Conservation (phyloP, 441 rosid genomes). For the Gossypium aridum region DNA sequence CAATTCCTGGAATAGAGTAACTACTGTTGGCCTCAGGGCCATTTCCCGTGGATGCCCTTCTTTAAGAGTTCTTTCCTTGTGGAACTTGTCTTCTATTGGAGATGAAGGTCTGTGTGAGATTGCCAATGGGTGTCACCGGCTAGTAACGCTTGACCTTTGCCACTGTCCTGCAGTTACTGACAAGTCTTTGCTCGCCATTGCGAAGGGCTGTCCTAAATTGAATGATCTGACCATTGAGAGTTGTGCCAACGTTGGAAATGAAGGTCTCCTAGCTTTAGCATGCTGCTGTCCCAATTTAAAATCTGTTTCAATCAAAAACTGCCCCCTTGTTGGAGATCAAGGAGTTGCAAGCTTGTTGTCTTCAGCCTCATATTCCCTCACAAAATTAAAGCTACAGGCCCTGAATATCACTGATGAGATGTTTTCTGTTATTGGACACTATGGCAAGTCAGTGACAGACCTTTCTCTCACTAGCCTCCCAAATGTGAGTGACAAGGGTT, state of each 20-base stretch:
- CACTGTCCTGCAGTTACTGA: constrained; percentile 59
- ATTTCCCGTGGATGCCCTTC: constrained; percentile 75
- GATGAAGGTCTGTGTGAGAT: constrained; percentile 65
- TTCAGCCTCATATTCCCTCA: constrained; percentile 39
- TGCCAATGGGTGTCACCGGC: constrained; percentile 53
- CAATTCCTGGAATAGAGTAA: constrained; percentile 41
- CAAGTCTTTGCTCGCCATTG: constrained; percentile 62
- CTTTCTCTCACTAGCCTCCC: constrained; percentile 55
- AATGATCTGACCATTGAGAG: constrained; percentile 63
- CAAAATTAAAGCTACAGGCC: constrained; percentile 67
- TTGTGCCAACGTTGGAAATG: constrained; percentile 67
- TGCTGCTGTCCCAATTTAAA: constrained; percentile 47
- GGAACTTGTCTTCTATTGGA: constrained; percentile 50
- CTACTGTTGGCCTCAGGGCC: constrained; percentile 57
- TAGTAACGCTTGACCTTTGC: constrained; percentile 76
- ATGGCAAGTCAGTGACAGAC: constrained; percentile 59
- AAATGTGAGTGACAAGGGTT: constrained; percentile 71
- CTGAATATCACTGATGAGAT: constrained; percentile 75
- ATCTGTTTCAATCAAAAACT: constrained; percentile 63
- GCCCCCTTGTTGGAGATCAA: constrained; percentile 80
- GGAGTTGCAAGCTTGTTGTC: constrained; percentile 62
- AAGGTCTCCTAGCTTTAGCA: constrained; percentile 66
- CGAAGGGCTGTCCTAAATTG: constrained; percentile 62
- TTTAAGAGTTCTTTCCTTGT: constrained; percentile 59
- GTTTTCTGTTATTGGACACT: constrained; percentile 83